These are phyloP conservation scores for Isoetes taiwanensis DNA, from an alignment of 75 land plant genomes.

Conservation along the genomic window DNA sequence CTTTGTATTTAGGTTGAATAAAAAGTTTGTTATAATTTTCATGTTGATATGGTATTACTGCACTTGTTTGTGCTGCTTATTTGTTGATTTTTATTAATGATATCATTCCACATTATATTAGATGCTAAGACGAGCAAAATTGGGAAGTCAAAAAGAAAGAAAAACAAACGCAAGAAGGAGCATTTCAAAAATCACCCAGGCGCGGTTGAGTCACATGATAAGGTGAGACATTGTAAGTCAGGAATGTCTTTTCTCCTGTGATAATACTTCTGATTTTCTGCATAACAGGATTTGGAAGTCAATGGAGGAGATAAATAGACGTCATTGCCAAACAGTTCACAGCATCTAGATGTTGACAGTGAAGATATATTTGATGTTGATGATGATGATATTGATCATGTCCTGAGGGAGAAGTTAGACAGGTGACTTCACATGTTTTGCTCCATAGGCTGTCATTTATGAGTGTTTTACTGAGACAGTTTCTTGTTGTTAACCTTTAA, in stretches of 20 bases:
- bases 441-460: too few species aligned
- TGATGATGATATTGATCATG: slow-evolving; percentile 25
- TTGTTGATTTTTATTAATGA: too few species aligned
- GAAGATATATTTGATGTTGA: slow-evolving; percentile 14
- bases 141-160: slow-evolving; percentile 17
- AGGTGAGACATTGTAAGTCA: not conserved
- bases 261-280: not conserved
- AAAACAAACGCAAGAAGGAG: slow-evolving; percentile 24
- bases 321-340: not conserved
- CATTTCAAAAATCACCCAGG: slow-evolving; percentile 1
- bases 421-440: too few species aligned
- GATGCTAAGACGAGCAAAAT: slow-evolving; percentile 9
- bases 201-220: not conserved
- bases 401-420: slow-evolving; percentile 24
- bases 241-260: not conserved
- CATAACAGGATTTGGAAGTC: not conserved
- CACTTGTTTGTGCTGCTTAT: too few species aligned
- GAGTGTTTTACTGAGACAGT: too few species aligned
- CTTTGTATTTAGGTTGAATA: too few species aligned
- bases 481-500: too few species aligned
- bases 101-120: too few species aligned
- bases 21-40: too few species aligned
- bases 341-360: slow-evolving; percentile 6
- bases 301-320: not conserved
- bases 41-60: too few species aligned